These are phyloP conservation scores for Pseudocercospora eumusae DNA, from an alignment of 2,329 filamentous ascomycete genomes.

Conservation along the genomic window DNA sequence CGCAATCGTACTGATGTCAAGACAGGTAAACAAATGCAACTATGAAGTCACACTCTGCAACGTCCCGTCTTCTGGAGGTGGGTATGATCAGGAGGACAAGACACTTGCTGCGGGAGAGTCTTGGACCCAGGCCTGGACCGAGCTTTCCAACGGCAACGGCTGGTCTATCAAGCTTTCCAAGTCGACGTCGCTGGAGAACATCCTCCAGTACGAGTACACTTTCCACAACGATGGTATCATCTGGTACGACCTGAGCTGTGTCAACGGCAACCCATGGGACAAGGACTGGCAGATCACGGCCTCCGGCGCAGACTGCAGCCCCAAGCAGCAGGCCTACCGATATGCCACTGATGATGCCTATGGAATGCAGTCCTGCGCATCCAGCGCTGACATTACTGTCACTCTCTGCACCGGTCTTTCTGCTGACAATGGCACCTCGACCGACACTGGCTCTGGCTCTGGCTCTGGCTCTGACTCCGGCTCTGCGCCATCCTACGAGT, in stretches of 20 bases:
- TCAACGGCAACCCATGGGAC: slow-evolving; percentile 44
- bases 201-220: slow-evolving; percentile 45
- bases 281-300: slow-evolving; percentile 42
- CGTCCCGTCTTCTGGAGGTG: slow-evolving; percentile 35
- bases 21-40: slow-evolving; percentile 35
- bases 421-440: slow-evolving; percentile 20
- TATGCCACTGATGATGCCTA: slow-evolving; percentile 44
- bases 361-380: slow-evolving; percentile 42
- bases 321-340: slow-evolving; percentile 42
- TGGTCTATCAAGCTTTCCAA: slow-evolving; percentile 46
- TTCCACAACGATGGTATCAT: slow-evolving; percentile 41
- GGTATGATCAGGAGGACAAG: slow-evolving; percentile 32
- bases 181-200: slow-evolving; percentile 31
- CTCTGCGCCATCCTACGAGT: slow-evolving; percentile 20
- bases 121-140: slow-evolving; percentile 40
- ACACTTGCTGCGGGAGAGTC: slow-evolving; percentile 31
- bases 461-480: slow-evolving; percentile 16
- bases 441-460: slow-evolving; percentile 11
- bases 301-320: slow-evolving; percentile 27
- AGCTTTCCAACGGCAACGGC: slow-evolving; percentile 38
- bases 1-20: not conserved
- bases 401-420: slow-evolving; percentile 40
- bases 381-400: slow-evolving; percentile 40
- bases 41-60: slow-evolving; percentile 38
- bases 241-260: slow-evolving; percentile 44